phyloP scores from a whole-genome alignment of 768 basidiomycete species.

The Trametes sanguinea region DNA sequence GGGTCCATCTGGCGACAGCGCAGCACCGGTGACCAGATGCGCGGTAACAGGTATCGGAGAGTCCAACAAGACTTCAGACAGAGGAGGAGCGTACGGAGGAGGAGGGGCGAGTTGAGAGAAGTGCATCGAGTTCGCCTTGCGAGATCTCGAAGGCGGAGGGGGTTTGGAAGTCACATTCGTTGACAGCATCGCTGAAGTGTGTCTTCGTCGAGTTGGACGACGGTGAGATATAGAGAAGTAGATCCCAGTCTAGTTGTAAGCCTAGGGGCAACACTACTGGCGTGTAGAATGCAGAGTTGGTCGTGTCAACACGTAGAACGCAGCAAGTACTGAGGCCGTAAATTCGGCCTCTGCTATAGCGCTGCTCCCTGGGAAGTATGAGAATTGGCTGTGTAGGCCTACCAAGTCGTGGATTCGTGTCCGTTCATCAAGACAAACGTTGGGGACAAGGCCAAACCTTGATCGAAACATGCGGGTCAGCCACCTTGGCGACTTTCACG shows the following conservation, averaged over 20 bases:
- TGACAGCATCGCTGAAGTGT: conserved; percentile 37
- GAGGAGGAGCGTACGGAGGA: conserved; percentile 56
- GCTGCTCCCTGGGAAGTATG: not conserved
- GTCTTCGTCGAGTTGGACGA: not conserved
- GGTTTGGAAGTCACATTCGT: conserved; percentile 49
- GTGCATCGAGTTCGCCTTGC: conserved; percentile 45
- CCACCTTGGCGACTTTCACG: not conserved
- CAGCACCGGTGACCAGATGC: conserved; percentile 31
- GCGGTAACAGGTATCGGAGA: conserved; percentile 42
- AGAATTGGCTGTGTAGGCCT: not conserved
- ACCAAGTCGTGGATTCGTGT: not conserved
- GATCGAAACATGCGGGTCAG: conserved; percentile 1
- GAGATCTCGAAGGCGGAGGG: conserved; percentile 67
- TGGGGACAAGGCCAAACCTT: not conserved
- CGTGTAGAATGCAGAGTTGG: not conserved
- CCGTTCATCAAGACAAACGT: not conserved
- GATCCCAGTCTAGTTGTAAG: not conserved
- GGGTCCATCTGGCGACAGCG: conserved; percentile 27
- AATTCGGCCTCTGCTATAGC: not conserved
- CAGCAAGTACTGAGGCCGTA: not conserved
- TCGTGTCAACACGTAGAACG: not conserved
- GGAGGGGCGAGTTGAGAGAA: conserved; percentile 42
- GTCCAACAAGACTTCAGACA: conserved; percentile 37
- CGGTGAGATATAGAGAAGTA: not conserved
- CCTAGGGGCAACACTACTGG: not conserved